Base-by-base conservation (phyloP, 257 asterid species). In the Jasminum sambac region DNA sequence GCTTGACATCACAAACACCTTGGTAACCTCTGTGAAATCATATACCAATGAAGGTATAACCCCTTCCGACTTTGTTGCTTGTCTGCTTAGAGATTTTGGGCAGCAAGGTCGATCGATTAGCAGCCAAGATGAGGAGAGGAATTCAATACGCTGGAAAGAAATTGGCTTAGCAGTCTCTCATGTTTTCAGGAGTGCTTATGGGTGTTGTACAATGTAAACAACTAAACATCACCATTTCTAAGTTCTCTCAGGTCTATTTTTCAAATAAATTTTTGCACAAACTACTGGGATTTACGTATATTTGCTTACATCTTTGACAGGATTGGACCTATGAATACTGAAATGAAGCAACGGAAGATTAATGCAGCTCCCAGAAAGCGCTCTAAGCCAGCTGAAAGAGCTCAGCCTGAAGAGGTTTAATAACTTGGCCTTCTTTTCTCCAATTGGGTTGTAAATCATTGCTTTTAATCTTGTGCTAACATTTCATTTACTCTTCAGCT, bases 241-340 rank as follows among this genome's bases (percentile, higher is more conserved):
- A 36, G 67, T 65, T 6, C 42, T 59, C 24, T 19, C 34, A 48
- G 59, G 59, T 69, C 48, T 10, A 7, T 61, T 30, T 30, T 40
- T 64, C 62, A 2, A 23, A 8, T 63, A 5, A 52, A 36, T 75
- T 67, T 76, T 68, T 16, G 37, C 63, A 61, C 61, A 72, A 41
- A 6, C 7, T 16, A 23, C 26, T 19, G 6, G 58, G 23, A 17
- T 8, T 55, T 19, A 11, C 34, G 1, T 52, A n/a, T 24, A 4
- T 52, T 50, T 44, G 14, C 19, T 0, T 63, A 13, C 63, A 25
- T 34, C 58, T 50, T 41, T 59, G 43, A 52, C 87, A 95, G 99
- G 97, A 71, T 88, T 83, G 99, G 98, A 72, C 98, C 99, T 55
- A 89, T 95, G 98, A 83, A 79, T 80, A 87, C 88, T 63, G 97